Conservation (phyloP, 139 green algal genomes). For the Tetraselmis striata region DNA sequence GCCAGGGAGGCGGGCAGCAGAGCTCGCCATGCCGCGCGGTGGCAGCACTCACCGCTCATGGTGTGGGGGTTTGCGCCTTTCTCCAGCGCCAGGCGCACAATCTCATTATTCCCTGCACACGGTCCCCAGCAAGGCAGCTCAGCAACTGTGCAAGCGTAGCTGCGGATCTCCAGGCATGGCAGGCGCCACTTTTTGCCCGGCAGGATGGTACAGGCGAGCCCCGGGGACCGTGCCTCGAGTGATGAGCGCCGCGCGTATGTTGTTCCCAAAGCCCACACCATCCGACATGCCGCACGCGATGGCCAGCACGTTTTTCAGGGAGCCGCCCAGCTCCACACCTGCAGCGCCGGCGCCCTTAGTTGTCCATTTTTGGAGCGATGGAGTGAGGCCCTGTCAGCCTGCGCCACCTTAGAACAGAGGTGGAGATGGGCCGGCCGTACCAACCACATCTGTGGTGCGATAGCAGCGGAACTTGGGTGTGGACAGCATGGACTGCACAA, state of each 20-base stretch:
- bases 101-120: slow-evolving; percentile 57
- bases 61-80: slow-evolving; percentile 74
- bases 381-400: too few relatives aligned
- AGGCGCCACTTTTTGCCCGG: too few relatives aligned
- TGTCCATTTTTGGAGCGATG: background rate
- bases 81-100: slow-evolving; percentile 55
- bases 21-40: background rate
- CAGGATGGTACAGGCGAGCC: too few relatives aligned
- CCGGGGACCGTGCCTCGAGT: slow-evolving; percentile 20
- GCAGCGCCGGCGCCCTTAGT: background rate
- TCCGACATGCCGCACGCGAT: slow-evolving; percentile 59
- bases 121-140: too few relatives aligned
- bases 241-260: slow-evolving; percentile 44
- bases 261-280: slow-evolving; percentile 50
- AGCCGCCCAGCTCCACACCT: slow-evolving; percentile 52
- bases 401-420: too few relatives aligned
- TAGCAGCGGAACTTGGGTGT: slow-evolving; percentile 52
- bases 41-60: slow-evolving; percentile 41
- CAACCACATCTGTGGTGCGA: slow-evolving; percentile 45
- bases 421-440: background rate
- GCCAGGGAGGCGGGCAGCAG: too few relatives aligned
- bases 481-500: slow-evolving; percentile 36
- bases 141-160: too few relatives aligned
- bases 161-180: too few relatives aligned
- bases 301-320: slow-evolving; percentile 64